Evolutionary conservation across 352 stramenopile genomes (phyloP).

Genomic region (Pythium rhizo-oryzae): DNA sequence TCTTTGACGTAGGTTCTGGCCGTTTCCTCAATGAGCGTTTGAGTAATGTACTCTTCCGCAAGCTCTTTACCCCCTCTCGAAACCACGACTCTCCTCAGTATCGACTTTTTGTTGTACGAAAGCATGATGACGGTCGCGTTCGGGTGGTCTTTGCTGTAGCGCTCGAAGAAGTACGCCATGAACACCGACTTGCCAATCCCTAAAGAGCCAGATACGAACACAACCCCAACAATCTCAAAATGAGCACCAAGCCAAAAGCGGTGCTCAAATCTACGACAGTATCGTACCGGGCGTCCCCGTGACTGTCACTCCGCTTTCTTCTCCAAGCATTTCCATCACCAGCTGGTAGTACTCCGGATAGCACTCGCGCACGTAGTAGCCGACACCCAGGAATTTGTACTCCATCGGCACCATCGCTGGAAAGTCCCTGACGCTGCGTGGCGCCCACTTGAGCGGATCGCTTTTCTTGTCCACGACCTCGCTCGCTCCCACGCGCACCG

Average conservation of each 20-base stretch:
- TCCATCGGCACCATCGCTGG: not conserved
- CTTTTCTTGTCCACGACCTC: no score
- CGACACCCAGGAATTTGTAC: not conserved
- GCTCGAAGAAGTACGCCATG: conserved; percentile 17
- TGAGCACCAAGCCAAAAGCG: no score
- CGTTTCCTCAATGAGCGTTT: not conserved
- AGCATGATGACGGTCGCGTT: not conserved
- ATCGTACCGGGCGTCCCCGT: not conserved
- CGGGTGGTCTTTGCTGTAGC: conserved; percentile 3
- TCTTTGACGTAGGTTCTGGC: not conserved
- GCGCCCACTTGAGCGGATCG: no score
- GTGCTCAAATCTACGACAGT: no score
- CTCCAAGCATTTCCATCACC: not conserved
- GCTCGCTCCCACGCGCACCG: no score
- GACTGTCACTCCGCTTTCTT: not conserved
- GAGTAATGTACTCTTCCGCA: no score
- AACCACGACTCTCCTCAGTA: not conserved
- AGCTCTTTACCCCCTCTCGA: no score
- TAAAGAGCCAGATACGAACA: not conserved
- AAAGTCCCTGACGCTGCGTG: no score
- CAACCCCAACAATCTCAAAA: no score
- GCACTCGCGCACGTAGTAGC: not conserved
- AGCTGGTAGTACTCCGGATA: not conserved
- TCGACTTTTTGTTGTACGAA: not conserved
- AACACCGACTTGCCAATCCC: conserved; percentile 15